phyloP scores from a whole-genome alignment of 1,139 yeast genomes.

The Yueomyces sp. region DNA sequence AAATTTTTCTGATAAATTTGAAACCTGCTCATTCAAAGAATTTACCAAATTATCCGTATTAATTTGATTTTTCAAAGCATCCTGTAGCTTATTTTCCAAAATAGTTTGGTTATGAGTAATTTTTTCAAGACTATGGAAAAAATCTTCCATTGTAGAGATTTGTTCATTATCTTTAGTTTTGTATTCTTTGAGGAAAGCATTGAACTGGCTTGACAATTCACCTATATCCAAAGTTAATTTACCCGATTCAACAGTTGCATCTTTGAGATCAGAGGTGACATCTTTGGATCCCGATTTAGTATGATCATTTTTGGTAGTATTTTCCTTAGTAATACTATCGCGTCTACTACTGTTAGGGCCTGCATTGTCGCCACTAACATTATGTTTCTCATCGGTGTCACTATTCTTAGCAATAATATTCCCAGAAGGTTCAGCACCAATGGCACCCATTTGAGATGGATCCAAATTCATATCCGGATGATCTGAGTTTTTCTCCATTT shows the following conservation, averaged over 20 bases:
- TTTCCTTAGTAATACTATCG: too few relatives aligned
- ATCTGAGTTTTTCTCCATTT: too few relatives aligned
- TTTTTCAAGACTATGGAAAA: conserved; percentile 17
- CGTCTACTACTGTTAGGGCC: too few relatives aligned
- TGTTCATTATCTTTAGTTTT: background rate
- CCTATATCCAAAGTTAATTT: background rate
- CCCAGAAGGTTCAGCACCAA: too few relatives aligned
- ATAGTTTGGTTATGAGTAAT: conserved; percentile 23
- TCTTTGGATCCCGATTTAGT: too few relatives aligned
- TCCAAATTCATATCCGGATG: too few relatives aligned
- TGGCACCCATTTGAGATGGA: too few relatives aligned
- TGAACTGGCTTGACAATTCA: background rate
- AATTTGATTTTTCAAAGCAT: conserved; percentile 23
- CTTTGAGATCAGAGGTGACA: background rate
- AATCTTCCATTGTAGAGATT: conserved; percentile 7
- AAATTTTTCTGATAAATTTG: background rate
- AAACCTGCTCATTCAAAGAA: conserved; percentile 13
- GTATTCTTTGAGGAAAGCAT: background rate
- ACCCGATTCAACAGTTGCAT: background rate
- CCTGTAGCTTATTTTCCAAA: conserved; percentile 23
- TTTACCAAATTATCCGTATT: conserved; percentile 24
- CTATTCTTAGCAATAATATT: too few relatives aligned
- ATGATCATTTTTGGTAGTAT: too few relatives aligned
- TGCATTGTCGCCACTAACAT: too few relatives aligned
- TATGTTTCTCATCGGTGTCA: too few relatives aligned